A percentile compares a stretch with the other conserved stretches of the same genome.
These are phyloP conservation scores for Syzygium aqueum DNA, from an alignment of 345 rosid species.

Conservation along the genomic window DNA sequence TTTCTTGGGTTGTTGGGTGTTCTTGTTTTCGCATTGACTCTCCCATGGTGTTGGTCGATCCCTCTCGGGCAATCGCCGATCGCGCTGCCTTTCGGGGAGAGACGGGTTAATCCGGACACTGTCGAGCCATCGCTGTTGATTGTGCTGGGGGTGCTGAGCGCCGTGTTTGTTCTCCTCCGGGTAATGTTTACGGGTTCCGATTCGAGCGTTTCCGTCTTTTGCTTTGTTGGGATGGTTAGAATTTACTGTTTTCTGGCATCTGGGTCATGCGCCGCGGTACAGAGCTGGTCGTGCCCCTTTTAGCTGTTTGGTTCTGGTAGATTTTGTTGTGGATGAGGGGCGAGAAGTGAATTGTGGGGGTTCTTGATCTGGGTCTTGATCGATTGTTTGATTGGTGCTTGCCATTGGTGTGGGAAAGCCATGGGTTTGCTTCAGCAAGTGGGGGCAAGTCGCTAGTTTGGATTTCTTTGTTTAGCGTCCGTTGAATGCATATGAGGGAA, in stretches of 20 bases:
- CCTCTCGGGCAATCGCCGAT: not conserved
- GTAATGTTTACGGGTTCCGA: not conserved
- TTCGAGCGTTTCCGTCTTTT: not conserved
- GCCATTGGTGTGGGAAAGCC: not conserved
- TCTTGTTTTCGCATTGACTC: not conserved
- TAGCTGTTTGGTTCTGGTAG: not conserved
- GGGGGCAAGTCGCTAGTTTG: not conserved
- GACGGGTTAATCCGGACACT: not conserved
- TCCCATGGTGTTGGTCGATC: not conserved
- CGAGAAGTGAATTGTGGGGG: not conserved
- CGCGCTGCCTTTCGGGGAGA: not conserved
- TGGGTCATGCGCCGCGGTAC: not conserved
- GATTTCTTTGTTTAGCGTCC: not conserved
- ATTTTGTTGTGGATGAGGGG: not conserved
- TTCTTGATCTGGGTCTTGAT: not conserved
- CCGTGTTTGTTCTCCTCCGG: not conserved
- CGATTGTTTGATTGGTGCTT: not conserved
- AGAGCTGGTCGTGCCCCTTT: not conserved
- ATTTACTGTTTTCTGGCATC: not conserved
- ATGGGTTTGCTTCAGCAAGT: not conserved
- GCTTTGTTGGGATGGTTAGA: not conserved
- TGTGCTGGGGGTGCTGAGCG: not conserved
- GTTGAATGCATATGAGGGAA: not conserved
- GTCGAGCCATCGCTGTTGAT: not conserved
- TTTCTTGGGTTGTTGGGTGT: not conserved